Base-by-base conservation (phyloP, 2,329 filamentous ascomycete species). In the Cercospora beticola region DNA sequence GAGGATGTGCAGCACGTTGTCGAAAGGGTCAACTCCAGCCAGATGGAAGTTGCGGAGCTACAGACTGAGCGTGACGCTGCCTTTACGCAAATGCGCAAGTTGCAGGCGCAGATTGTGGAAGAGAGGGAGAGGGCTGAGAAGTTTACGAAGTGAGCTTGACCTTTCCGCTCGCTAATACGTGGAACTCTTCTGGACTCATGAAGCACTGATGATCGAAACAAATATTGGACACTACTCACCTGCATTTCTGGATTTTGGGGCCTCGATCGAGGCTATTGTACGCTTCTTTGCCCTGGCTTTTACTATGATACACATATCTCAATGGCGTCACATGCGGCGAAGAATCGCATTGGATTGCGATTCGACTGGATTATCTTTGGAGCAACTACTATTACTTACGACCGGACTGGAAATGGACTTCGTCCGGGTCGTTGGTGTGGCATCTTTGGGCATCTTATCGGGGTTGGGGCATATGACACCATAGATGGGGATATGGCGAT, bases 1-100 rank as follows among this genome's bases (percentile, higher is more conserved):
- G 83, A 83, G 61, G 92, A 94, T 81, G 94, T 95, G 91, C 88
- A 92, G 77, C 89, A 92, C 79, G 92, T 95, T 7, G 91, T 96
- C 7, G 85, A 89, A 69, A 86, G 90, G 71, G 94, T 96, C 89
- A 94, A 92, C 80, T 84, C 85, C 74, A 91, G 92, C 9, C 92
- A 95, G 82, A 92, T 94, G 74, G 91, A 94, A 81, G 92, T 95
- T 66, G 88, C 91, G 76, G 87, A 92, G 77, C 83, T 96, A 67
- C 92, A 94, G 79, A 87, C 88, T 73, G 87, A 91, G 80, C 86
- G 88, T 79, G 92, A 95, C 75, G 89, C 91, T 72, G 91, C 92
- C 21, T 86, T 92, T 74, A 86, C 87, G 70, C 86, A 90, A 79
- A 92, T 92, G 69, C 86, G 88, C 71, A 86, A 84, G 78, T 84